phyloP scores from a whole-genome alignment of 768 basidiomycete genomes.

The Tricholoma furcatifolium region DNA sequence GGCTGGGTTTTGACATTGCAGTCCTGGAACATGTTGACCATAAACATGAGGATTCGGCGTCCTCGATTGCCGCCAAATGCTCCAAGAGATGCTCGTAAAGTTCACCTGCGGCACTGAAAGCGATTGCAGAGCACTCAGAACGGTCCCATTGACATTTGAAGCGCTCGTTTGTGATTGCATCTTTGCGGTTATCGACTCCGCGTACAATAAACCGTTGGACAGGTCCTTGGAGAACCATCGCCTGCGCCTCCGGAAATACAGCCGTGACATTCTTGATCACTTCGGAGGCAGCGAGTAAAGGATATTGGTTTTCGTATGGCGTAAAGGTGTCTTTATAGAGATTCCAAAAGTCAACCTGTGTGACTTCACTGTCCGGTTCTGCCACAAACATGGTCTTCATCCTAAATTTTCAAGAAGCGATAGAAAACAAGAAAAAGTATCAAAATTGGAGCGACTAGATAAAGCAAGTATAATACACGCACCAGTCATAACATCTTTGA shows the following conservation, averaged over 20 bases:
- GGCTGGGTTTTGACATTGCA: slow-evolving; percentile 43
- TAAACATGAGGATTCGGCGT: slow-evolving; percentile 50
- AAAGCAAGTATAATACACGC: slow-evolving; percentile 16
- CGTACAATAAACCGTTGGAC: slow-evolving; percentile 83
- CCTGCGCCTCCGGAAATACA: slow-evolving; percentile 83
- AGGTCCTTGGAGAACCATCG: slow-evolving; percentile 78
- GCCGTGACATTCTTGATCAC: slow-evolving; percentile 91
- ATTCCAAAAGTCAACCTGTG: slow-evolving; percentile 95
- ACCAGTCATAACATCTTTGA: slow-evolving; percentile 84
- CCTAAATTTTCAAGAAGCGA: slow-evolving; percentile 44
- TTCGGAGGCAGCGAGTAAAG: slow-evolving; percentile 81
- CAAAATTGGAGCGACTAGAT: neutral
- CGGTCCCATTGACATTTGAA: slow-evolving; percentile 81
- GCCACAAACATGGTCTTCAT: slow-evolving; percentile 88
- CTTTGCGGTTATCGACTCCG: slow-evolving; percentile 74
- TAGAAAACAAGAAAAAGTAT: slow-evolving; percentile 7
- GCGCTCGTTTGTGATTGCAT: slow-evolving; percentile 51
- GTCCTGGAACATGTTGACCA: slow-evolving; percentile 70
- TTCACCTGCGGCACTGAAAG: slow-evolving; percentile 54
- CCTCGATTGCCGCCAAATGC: slow-evolving; percentile 48
- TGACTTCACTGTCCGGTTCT: slow-evolving; percentile 75
- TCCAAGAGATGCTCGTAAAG: slow-evolving; percentile 73
- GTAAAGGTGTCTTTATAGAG: slow-evolving; percentile 85
- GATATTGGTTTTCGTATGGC: slow-evolving; percentile 52
- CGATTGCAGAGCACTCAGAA: slow-evolving; percentile 47